A percentile compares a stretch with the other conserved stretches of the same genome.
Evolutionary conservation across 805 yeast genomes (phyloP).

Genomic region (Alloascoidea hylecoeti): DNA sequence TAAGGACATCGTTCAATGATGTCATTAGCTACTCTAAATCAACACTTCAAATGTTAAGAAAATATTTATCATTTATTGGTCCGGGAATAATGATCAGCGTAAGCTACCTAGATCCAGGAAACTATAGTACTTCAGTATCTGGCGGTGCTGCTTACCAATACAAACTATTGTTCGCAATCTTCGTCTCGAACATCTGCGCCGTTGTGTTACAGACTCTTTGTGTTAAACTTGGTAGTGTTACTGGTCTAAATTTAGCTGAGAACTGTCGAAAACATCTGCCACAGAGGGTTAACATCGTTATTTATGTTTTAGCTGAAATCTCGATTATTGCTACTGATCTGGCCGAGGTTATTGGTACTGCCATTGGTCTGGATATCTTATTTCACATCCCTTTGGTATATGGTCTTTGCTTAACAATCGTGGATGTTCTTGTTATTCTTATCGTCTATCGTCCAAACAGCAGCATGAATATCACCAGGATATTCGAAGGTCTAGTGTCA

Average conservation of each 20-base stretch:
- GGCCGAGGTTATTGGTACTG: slow-evolving; percentile 92
- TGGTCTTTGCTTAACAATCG: slow-evolving; percentile 69
- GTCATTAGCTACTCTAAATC: no score
- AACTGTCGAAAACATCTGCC: slow-evolving; percentile 68
- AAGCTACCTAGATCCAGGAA: slow-evolving; percentile 92
- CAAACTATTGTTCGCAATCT: slow-evolving; percentile 54
- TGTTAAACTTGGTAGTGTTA: slow-evolving; percentile 76
- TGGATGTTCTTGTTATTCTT: slow-evolving; percentile 69
- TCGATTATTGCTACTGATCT: slow-evolving; percentile 88
- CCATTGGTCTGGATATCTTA: slow-evolving; percentile 68
- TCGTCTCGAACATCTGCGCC: slow-evolving; percentile 74
- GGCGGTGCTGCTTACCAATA: slow-evolving; percentile 77
- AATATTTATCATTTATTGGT: slow-evolving; percentile 60
- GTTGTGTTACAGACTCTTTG: slow-evolving; percentile 72
- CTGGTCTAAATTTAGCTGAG: slow-evolving; percentile 80
- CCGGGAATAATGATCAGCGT: slow-evolving; percentile 85
- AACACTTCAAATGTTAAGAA: no score
- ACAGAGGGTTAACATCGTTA: slow-evolving; percentile 40
- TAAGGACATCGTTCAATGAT: no score
- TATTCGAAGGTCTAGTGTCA: slow-evolving; percentile 67
- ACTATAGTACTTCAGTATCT: slow-evolving; percentile 78
- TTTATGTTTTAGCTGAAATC: slow-evolving; percentile 65
- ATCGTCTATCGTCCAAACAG: slow-evolving; percentile 72
- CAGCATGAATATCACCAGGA: slow-evolving; percentile 57
- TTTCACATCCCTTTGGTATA: slow-evolving; percentile 57